Evolutionary conservation across 345 rosid genomes (phyloP).

Genomic region (Eucalyptus virginea): DNA sequence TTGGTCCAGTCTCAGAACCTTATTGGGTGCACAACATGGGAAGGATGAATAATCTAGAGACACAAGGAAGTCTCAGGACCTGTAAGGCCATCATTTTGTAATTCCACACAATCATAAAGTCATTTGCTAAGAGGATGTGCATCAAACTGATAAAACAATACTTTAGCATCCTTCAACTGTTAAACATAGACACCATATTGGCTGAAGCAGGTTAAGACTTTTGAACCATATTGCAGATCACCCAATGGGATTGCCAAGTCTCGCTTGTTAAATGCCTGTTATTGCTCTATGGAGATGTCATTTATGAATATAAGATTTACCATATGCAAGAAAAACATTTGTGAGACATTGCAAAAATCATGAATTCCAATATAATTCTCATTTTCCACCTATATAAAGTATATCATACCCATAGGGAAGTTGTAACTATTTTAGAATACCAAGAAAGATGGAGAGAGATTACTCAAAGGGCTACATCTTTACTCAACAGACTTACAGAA

Average conservation of each 20-base stretch:
- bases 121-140: background rate
- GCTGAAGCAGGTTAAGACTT: background rate
- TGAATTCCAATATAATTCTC: background rate
- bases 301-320: background rate
- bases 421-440: background rate
- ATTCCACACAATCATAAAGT: background rate
- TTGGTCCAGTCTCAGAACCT: background rate
- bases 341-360: background rate
- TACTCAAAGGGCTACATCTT: background rate
- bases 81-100: background rate
- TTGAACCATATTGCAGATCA: background rate
- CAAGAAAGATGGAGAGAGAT: background rate
- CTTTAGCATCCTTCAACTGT: background rate
- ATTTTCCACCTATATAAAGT: background rate
- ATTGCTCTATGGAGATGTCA: background rate
- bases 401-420: background rate
- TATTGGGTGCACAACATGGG: background rate
- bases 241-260: background rate
- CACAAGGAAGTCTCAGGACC: background rate
- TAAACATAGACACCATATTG: background rate
- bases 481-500: background rate
- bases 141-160: background rate
- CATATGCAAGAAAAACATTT: background rate
- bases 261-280: background rate
- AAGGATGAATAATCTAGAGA: background rate